Conservation (phyloP, 2,329 filamentous ascomycete species). For the Tothia fuscella region DNA sequence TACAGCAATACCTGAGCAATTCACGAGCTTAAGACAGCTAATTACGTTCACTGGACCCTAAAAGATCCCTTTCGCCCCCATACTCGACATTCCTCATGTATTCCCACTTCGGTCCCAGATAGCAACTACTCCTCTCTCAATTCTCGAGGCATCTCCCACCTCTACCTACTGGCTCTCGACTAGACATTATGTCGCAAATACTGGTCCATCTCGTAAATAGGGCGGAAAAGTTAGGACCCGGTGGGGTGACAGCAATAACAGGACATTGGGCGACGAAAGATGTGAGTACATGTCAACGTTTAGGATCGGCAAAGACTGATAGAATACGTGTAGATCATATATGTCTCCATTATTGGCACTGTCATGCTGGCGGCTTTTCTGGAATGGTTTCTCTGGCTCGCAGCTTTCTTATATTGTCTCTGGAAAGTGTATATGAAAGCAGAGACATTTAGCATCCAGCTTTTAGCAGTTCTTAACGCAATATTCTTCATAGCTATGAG, state of each 20-base stretch:
- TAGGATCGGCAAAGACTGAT: background rate
- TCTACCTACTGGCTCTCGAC: too few species aligned
- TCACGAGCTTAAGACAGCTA: too few species aligned
- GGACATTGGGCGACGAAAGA: slow-evolving; percentile 29
- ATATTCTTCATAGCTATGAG: slow-evolving; percentile 62
- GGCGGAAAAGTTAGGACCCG: background rate
- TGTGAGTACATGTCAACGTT: slow-evolving; percentile 19
- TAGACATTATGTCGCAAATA: too few species aligned
- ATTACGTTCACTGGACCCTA: too few species aligned
- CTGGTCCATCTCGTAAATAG: too few species aligned
- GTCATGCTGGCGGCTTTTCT: slow-evolving; percentile 76
- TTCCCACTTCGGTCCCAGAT: too few species aligned
- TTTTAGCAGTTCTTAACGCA: slow-evolving; percentile 66
- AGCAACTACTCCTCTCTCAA: too few species aligned
- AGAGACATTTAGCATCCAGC: slow-evolving; percentile 70
- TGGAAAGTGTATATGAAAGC: slow-evolving; percentile 82
- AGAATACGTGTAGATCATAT: slow-evolving; percentile 54
- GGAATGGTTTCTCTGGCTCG: slow-evolving; percentile 91
- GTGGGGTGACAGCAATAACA: slow-evolving; percentile 21
- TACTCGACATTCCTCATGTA: too few species aligned
- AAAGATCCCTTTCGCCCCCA: too few species aligned
- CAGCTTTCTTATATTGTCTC: slow-evolving; percentile 87
- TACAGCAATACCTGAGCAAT: too few species aligned
- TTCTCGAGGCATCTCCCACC: too few species aligned
- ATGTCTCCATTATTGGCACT: slow-evolving; percentile 66